Conservation (phyloP, 2,329 filamentous ascomycete genomes). For the Cladosporium sphaerospermum region DNA sequence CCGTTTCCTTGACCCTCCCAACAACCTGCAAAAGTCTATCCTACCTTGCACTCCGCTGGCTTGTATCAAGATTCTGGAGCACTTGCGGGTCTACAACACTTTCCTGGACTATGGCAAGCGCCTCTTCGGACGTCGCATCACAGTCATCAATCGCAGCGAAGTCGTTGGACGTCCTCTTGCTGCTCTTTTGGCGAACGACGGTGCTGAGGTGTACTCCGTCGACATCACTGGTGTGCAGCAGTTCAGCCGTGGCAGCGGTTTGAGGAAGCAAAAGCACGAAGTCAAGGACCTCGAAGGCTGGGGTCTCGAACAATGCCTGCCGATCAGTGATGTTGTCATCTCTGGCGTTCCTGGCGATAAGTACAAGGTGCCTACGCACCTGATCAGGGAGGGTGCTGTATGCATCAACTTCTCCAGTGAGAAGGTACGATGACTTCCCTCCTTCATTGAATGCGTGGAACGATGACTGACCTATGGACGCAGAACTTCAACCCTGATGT, state of each 20-base stretch:
- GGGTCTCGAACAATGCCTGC: slow-evolving; percentile 72
- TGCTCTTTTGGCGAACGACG: slow-evolving; percentile 90
- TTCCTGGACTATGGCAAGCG: slow-evolving; percentile 90
- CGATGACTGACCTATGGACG: slow-evolving; percentile 6
- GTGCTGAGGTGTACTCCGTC: slow-evolving; percentile 89
- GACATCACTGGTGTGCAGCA: slow-evolving; percentile 87
- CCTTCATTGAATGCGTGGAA: neutral
- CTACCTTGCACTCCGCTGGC: slow-evolving; percentile 93
- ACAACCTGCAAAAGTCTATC: slow-evolving; percentile 78
- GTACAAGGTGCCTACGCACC: slow-evolving; percentile 81
- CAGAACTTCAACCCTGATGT: slow-evolving; percentile 82
- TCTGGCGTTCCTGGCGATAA: slow-evolving; percentile 81
- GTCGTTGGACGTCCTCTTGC: slow-evolving; percentile 91
- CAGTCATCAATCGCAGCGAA: slow-evolving; percentile 92
- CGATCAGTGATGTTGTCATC: slow-evolving; percentile 89
- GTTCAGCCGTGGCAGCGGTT: slow-evolving; percentile 82
- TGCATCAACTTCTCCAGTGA: slow-evolving; percentile 98
- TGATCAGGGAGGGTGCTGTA: slow-evolving; percentile 84
- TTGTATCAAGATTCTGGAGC: slow-evolving; percentile 93
- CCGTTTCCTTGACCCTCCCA: slow-evolving; percentile 77
- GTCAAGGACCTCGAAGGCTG: slow-evolving; percentile 77
- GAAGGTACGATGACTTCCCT: slow-evolving; percentile 46
- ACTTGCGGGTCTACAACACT: slow-evolving; percentile 93
- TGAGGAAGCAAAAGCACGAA: slow-evolving; percentile 79
- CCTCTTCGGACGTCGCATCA: slow-evolving; percentile 87